Evolutionary conservation across 2,329 filamentous ascomycete species (phyloP).

Genomic region (Neopestalotiopsis clavispora): DNA sequence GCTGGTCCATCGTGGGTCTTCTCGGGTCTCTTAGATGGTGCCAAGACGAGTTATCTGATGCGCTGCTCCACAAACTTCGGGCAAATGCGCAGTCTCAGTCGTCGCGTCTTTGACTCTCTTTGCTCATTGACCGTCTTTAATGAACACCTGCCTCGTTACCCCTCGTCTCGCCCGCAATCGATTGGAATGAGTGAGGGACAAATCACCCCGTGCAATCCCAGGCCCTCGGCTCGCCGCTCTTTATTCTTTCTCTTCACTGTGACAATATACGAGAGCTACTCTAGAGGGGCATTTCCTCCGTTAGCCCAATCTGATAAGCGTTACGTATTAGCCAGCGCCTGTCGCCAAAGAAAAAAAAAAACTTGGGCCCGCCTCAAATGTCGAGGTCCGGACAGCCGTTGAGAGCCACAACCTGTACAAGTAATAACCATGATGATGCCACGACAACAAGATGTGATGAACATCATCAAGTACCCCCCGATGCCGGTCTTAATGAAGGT

Average conservation of each 20-base stretch:
- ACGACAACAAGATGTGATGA: background rate
- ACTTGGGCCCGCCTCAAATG: background rate
- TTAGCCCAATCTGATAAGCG: constrained; percentile 16
- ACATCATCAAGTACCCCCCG: background rate
- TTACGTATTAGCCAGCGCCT: constrained; percentile 8
- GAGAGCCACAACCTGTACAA: background rate
- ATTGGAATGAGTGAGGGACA: background rate
- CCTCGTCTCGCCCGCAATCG: background rate
- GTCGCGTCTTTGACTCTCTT: background rate
- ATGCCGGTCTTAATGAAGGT: background rate
- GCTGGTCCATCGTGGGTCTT: constrained; percentile 6
- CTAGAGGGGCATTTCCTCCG: constrained; percentile 9
- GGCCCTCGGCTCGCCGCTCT: background rate
- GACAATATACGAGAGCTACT: too few relatives aligned
- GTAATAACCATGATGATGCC: background rate
- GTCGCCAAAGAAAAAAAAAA: background rate
- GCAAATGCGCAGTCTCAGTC: constrained; percentile 8
- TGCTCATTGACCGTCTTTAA: background rate
- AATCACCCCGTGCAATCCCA: background rate
- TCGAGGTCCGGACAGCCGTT: background rate
- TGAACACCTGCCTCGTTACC: background rate
- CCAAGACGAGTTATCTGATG: constrained; percentile 12
- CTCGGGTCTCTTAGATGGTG: background rate
- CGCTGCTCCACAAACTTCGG: constrained; percentile 10
- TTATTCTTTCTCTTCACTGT: background rate